A percentile compares a stretch with the other conserved stretches of the same genome.
These are phyloP conservation scores for Colletotrichum sp. DNA, from an alignment of 2,329 filamentous ascomycete genomes.

Conservation along the genomic window DNA sequence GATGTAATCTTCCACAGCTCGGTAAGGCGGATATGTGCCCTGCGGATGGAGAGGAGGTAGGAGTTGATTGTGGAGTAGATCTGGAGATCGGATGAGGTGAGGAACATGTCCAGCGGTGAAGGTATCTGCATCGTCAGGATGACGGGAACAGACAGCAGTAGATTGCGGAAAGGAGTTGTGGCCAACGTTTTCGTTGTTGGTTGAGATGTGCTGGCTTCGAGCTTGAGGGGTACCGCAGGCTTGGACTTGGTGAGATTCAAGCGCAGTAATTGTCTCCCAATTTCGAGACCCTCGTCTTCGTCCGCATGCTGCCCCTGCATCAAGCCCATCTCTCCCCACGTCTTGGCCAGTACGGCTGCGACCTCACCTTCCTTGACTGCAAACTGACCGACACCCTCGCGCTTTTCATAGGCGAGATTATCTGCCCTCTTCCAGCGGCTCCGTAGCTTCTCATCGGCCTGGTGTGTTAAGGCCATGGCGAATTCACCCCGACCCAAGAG, in stretches of 20 bases:
- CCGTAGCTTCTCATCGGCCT: conserved; percentile 82
- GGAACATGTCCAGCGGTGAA: conserved; percentile 86
- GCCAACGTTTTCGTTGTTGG: conserved; percentile 40
- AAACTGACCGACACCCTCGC: conserved; percentile 65
- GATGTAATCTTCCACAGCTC: conserved; percentile 86
- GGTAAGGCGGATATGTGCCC: conserved; percentile 83
- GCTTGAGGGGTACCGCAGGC: conserved; percentile 40
- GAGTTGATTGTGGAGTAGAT: conserved; percentile 86
- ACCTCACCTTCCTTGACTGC: conserved; percentile 88
- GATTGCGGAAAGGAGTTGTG: conserved; percentile 73
- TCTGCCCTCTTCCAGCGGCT: conserved; percentile 72
- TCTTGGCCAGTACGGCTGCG: conserved; percentile 74
- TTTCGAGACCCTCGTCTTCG: conserved; percentile 83
- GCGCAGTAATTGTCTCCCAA: conserved; percentile 78
- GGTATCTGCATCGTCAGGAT: conserved; percentile 74
- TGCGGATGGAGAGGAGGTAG: conserved; percentile 84
- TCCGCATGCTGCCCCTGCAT: conserved; percentile 73
- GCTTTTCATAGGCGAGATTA: conserved; percentile 61
- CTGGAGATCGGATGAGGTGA: conserved; percentile 76
- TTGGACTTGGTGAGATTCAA: conserved; percentile 65
- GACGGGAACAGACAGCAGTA: conserved; percentile 81
- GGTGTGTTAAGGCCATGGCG: conserved; percentile 81
- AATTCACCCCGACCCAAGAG: conserved; percentile 90
- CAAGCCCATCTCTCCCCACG: conserved; percentile 81
- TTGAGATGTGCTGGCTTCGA: conserved; percentile 35